Conservation (phyloP, 2,329 filamentous ascomycete genomes). For the Metarhizium robertsii region DNA sequence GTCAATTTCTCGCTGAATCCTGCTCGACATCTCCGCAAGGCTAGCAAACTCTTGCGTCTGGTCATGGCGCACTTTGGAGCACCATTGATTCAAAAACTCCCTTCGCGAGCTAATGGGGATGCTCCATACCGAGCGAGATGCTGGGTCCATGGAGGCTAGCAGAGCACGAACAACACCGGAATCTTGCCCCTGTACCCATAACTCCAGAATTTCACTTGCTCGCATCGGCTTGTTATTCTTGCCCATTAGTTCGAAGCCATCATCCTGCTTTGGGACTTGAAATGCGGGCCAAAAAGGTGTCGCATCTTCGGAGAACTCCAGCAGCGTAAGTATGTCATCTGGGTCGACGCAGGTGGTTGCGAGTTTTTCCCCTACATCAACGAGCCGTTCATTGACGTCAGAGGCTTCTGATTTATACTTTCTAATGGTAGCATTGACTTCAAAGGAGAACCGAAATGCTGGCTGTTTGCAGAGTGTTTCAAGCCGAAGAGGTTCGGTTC, state of each 20-base stretch:
- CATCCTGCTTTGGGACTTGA: slow-evolving; percentile 30
- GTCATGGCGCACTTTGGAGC: slow-evolving; percentile 37
- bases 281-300: slow-evolving; percentile 48
- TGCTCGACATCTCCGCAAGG: slow-evolving; percentile 31
- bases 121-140: neutral
- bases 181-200: slow-evolving; percentile 10
- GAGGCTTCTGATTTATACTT: slow-evolving; percentile 18
- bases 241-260: slow-evolving; percentile 38
- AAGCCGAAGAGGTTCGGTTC: slow-evolving; percentile 39
- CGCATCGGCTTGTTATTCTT: slow-evolving; percentile 32
- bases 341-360: neutral
- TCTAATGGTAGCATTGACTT: slow-evolving; percentile 28
- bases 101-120: slow-evolving; percentile 20
- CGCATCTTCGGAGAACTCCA: slow-evolving; percentile 44
- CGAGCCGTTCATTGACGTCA: slow-evolving; percentile 15
- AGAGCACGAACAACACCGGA: slow-evolving; percentile 1
- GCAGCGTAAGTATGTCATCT: slow-evolving; percentile 25
- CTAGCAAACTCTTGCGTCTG: slow-evolving; percentile 30
- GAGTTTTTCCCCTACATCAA: slow-evolving; percentile 11
- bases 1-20: slow-evolving; percentile 29
- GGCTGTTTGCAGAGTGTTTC: slow-evolving; percentile 23
- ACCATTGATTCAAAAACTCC: slow-evolving; percentile 32
- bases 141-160: neutral
- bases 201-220: slow-evolving; percentile 10
- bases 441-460: neutral